phyloP scores from a whole-genome alignment of 192 early-diverging fungal species.

The Thamnidium elegans region DNA sequence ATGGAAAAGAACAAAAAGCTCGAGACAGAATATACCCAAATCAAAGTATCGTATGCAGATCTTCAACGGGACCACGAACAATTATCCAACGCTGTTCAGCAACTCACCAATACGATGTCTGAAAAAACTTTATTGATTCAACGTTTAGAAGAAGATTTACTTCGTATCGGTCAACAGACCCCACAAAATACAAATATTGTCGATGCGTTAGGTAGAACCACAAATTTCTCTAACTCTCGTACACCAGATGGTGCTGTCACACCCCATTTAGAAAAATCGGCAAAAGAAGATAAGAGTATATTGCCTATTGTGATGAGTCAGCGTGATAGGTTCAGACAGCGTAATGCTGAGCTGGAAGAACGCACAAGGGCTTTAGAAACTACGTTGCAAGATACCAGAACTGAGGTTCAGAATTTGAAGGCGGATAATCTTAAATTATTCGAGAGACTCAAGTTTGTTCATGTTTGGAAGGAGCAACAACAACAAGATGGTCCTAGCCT shows the following conservation, averaged over 20 bases:
- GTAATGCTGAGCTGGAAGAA: conserved; percentile 83
- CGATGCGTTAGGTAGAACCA: conserved; percentile 3
- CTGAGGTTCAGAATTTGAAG: conserved; percentile 64
- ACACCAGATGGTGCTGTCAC: conserved; percentile 9
- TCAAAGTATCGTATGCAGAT: conserved; percentile 46
- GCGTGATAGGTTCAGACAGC: conserved; percentile 85
- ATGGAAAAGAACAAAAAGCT: conserved; percentile 83
- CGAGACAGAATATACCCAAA: conserved; percentile 65
- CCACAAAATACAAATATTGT: conserved; percentile 6
- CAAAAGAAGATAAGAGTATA: conserved; percentile 50
- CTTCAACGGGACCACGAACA: conserved; percentile 30
- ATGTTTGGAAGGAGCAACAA: conserved; percentile 54
- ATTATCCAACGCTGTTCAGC: conserved; percentile 30
- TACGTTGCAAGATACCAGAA: conserved; percentile 55
- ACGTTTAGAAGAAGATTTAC: conserved; percentile 55
- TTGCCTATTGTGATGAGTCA: conserved; percentile 86
- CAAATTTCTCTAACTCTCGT: not conserved
- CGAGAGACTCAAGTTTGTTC: conserved; percentile 86
- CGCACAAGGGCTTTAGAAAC: conserved; percentile 50
- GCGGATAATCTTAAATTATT: conserved; percentile 87
- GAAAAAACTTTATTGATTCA: conserved; percentile 50
- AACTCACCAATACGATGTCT: conserved; percentile 32
- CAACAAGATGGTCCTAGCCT: conserved; percentile 3
- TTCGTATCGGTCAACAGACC: conserved; percentile 35
- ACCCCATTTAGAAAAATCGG: not conserved